Base-by-base conservation (phyloP, 2,329 filamentous ascomycete species). In the Cladorrhinum sp. region DNA sequence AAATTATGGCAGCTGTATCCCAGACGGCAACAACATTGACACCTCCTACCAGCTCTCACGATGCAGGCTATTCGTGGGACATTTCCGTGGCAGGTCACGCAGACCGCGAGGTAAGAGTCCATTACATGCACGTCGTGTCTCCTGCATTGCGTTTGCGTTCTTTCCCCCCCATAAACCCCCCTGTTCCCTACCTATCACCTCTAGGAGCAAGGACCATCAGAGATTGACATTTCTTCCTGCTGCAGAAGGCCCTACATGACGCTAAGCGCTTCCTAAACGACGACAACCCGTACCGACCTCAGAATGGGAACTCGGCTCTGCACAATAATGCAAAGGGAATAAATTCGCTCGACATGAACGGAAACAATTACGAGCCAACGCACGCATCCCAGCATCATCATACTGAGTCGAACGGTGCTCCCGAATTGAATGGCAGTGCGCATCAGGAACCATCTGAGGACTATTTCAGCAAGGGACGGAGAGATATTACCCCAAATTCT, bases 1-100 rank as follows among this genome's bases (percentile, higher is more conserved):
- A 65, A 55, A 68, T 60, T 49, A 85, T 84, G 82, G 78, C 82
- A 68, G 77, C 80, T 70, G 78, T 85, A 72, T 81, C 82, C 66
- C 77, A 78, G 63, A 77, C 78, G 64, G 75, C 79, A 55, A 75
- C 79, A 62, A 76, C 79, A 50, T 72, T 84, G 62, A 79, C 77
- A 63, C 78, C 80, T 60, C 76, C 81, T 16, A 76, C 75, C 65
- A 82, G 78, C 69, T 78, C 77, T 58, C 77, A 84, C 69, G 81
- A 76, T 51, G 75, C 80, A 50, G 75, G 73, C 41, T 73, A 75
- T 52, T 68, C 75, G 22, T 84, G 82, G 81, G 75, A 74, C 20
- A 74, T 75, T 55, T 65, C 64, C 7, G 38, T 65, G 69, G 48
- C 71, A 9, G 63, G 63, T 38, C 69, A 75, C 18, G 62, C 69